Evolutionary conservation across 176 grass and related monocot genomes (phyloP), one percentile per base, ranked within the genome.

Genomic region (Triticum aestivum): DNA sequence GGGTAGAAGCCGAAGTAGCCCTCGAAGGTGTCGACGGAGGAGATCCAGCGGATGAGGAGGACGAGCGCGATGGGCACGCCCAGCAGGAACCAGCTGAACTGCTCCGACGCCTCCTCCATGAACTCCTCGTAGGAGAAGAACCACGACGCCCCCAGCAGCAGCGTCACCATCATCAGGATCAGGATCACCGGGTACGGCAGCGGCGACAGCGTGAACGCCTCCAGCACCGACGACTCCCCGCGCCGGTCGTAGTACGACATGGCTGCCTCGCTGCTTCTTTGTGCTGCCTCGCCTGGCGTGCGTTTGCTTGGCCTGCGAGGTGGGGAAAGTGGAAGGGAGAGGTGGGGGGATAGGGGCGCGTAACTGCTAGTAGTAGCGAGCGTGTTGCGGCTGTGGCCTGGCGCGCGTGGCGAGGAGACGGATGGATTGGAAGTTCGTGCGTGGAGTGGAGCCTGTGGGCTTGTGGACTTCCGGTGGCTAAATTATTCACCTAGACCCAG

Each of bases 151-250:
- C 93, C 81, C 44, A 95, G 91, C 69, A 95, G 89, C 61, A 93
- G 79, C 70, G 73, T 65, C 83, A 95, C 91, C 93, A 95, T 87
- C 0, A 76, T 21, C 88, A 95, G 91, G 86, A 95, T 91, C 79
- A 93, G 86, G 79, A 95, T 88, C 84, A 93, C 93, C 81, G 93
- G 93, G 81, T 85, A 95, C 14, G 93, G 93, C 47, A 93, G 70
- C 54, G 93, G 93, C 34, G 93, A 91, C 75, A 95, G 89, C 87
- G 91, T 93, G 91, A 95, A 95, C 73, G 93, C 89, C 79, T 95
- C 93, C 78, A 86, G 21, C 70, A 95, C 79, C 30, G 93, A 87
- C 18, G 93, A 93, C 20, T 90, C 88, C 63, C 62, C 37, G 1
- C 93, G 85, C 61, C 91, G 87, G 75, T 95, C 88, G 73, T 92